These are phyloP conservation scores for Calonectria pauciramosa DNA, from an alignment of 2,329 filamentous ascomycete genomes.

Conservation along the genomic window DNA sequence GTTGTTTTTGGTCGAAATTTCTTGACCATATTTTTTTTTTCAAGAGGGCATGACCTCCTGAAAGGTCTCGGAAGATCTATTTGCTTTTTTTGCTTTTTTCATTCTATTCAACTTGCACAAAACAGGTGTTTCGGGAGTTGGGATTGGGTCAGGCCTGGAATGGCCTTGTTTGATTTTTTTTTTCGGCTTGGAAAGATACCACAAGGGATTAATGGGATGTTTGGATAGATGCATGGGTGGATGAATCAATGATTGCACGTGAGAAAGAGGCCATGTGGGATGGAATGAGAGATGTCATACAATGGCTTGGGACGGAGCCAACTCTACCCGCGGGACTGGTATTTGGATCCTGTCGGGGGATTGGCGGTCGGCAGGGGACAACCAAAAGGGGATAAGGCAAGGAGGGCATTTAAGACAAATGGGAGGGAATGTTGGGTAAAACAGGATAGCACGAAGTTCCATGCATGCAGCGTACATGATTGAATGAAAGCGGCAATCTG, in stretches of 20 bases:
- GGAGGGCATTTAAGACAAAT: neutral
- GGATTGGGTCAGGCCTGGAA: constrained; percentile 4
- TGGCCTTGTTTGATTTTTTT: neutral
- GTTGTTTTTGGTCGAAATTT: neutral
- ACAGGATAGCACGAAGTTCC: constrained; percentile 13
- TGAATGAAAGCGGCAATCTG: constrained; percentile 22
- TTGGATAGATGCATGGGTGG: constrained; percentile 2
- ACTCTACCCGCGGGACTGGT: constrained; percentile 20
- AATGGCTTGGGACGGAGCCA: constrained; percentile 12
- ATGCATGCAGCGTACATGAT: constrained; percentile 7
- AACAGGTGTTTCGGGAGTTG: constrained; percentile 34
- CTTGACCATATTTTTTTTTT: neutral
- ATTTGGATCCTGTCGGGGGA: constrained; percentile 19
- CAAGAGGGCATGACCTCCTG: neutral
- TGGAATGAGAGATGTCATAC: constrained; percentile 12
- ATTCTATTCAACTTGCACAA: constrained; percentile 20
- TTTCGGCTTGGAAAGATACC: constrained; percentile 34
- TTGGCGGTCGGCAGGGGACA: neutral
- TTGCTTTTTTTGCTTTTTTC: constrained; percentile 19
- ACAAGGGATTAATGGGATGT: constrained; percentile 29
- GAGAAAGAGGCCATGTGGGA: constrained; percentile 4
- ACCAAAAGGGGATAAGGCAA: constrained; percentile 13
- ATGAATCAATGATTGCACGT: constrained; percentile 1
- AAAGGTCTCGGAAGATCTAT: constrained; percentile 7
- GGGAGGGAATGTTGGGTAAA: neutral